phyloP scores from a whole-genome alignment of 768 basidiomycete species.

The Fomitopsis serialis region DNA sequence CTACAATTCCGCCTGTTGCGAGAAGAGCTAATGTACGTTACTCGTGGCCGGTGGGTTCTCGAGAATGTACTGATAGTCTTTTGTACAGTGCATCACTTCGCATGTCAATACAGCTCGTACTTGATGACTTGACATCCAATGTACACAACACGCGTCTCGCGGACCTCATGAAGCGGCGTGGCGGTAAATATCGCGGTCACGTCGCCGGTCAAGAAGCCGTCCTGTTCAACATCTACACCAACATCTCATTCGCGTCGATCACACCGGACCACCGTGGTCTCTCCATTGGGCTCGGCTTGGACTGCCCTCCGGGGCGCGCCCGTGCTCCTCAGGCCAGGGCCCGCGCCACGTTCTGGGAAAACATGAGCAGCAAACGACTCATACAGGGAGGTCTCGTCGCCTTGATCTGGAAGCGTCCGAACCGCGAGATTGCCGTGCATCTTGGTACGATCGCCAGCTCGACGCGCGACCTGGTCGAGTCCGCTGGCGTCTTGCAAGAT shows the following conservation, averaged over 20 bases:
- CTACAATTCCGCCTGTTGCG: slow-evolving; percentile 71
- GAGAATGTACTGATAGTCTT: neutral
- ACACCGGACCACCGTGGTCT: slow-evolving; percentile 48
- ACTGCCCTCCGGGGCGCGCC: slow-evolving; percentile 49
- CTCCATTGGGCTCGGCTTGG: slow-evolving; percentile 38
- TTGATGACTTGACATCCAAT: slow-evolving; percentile 34
- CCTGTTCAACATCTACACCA: slow-evolving; percentile 14
- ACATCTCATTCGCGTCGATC: slow-evolving; percentile 34
- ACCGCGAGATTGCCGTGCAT: slow-evolving; percentile 18
- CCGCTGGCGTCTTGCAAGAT: slow-evolving; percentile 28
- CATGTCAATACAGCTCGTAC: slow-evolving; percentile 41
- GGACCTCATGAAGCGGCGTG: slow-evolving; percentile 38
- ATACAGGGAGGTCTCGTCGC: slow-evolving; percentile 62
- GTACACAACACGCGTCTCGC: slow-evolving; percentile 32
- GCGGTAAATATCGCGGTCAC: slow-evolving; percentile 44
- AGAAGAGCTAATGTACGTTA: slow-evolving; percentile 59
- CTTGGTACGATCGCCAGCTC: slow-evolving; percentile 49
- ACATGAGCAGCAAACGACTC: slow-evolving; percentile 43
- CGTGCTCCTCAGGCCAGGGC: slow-evolving; percentile 31
- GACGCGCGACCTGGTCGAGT: slow-evolving; percentile 38
- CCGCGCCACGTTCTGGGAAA: slow-evolving; percentile 58
- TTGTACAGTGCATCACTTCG: slow-evolving; percentile 45
- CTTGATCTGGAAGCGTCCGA: slow-evolving; percentile 30
- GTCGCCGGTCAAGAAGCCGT: slow-evolving; percentile 22
- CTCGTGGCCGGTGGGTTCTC: neutral